Conservation (phyloP, 352 stramenopile species). For the Phytophthora hibernalis region DNA sequence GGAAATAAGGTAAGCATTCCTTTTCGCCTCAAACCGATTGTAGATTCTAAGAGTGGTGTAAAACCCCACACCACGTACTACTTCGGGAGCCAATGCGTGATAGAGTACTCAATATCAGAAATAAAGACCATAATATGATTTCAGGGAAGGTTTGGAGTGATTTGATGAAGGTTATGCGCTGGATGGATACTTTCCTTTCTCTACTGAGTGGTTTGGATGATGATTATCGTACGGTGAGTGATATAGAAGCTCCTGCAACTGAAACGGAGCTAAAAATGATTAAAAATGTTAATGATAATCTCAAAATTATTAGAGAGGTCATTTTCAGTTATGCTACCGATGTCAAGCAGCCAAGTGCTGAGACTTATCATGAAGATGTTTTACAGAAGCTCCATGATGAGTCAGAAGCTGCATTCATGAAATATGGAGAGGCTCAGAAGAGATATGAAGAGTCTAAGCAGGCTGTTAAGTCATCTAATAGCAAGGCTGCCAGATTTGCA, state of each 20-base stretch:
- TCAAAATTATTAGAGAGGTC: conserved; percentile 1
- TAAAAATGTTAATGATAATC: conserved; percentile 1
- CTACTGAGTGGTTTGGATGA: neutral
- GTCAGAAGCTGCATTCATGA: too few relatives aligned
- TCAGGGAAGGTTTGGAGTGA: conserved; percentile 6
- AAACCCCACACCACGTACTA: conserved; percentile 14
- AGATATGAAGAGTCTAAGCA: too few relatives aligned
- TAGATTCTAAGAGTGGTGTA: too few relatives aligned
- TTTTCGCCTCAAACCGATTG: conserved; percentile 8
- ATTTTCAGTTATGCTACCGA: neutral
- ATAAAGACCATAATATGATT: conserved; percentile 12
- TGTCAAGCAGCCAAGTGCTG: neutral
- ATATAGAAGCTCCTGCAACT: conserved; percentile 1
- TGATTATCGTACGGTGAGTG: neutral
- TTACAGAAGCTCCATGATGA: too few relatives aligned
- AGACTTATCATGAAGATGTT: neutral
- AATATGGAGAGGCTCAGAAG: too few relatives aligned
- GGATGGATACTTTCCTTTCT: neutral
- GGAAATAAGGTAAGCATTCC: conserved; percentile 16
- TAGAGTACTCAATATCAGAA: conserved; percentile 15
- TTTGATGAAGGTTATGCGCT: too few relatives aligned
- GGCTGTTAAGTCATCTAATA: too few relatives aligned
- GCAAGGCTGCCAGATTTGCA: too few relatives aligned
- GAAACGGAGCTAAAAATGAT: neutral
- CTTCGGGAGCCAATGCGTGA: conserved; percentile 10